These are phyloP conservation scores for Trichoderma koningii DNA, from an alignment of 2,329 filamentous ascomycete species.

Conservation along the genomic window DNA sequence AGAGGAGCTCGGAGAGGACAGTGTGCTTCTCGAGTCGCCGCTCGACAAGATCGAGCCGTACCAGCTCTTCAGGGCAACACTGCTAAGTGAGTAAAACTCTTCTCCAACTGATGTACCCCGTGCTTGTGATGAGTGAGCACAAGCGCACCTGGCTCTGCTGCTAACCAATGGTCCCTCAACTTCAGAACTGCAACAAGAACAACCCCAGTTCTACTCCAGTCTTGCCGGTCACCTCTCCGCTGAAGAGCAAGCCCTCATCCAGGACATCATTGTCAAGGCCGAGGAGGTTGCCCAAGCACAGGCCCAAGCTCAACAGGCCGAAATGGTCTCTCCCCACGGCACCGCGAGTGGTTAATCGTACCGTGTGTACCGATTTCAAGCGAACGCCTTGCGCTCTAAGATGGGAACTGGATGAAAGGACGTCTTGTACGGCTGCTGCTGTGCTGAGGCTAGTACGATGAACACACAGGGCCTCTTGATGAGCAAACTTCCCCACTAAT, in stretches of 20 bases:
- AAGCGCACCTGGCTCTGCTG: constrained; percentile 4
- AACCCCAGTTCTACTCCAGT: constrained; percentile 82
- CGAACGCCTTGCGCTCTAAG: not conserved
- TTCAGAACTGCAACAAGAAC: constrained; percentile 82
- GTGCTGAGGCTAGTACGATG: constrained; percentile 7
- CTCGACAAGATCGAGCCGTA: constrained; percentile 96
- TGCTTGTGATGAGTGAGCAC: not conserved
- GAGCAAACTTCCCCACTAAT: constrained; percentile 18
- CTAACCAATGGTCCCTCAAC: constrained; percentile 32
- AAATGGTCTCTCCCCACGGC: constrained; percentile 12
- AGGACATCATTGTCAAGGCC: constrained; percentile 71
- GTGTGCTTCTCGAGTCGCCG: constrained; percentile 87
- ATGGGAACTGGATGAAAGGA: constrained; percentile 16
- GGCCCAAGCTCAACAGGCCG: constrained; percentile 33
- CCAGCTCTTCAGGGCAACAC: constrained; percentile 77
- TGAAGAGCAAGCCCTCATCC: constrained; percentile 80
- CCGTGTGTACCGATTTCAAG: constrained; percentile 26
- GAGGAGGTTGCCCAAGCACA: constrained; percentile 45
- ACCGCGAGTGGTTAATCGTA: constrained; percentile 16
- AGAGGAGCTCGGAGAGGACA: constrained; percentile 90
- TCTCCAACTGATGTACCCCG: not conserved
- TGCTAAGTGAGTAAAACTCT: constrained; percentile 68
- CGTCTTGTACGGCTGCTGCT: constrained; percentile 9
- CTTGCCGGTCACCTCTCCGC: constrained; percentile 76
- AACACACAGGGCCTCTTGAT: constrained; percentile 7